Evolutionary conservation across 345 rosid species (phyloP).

Genomic region (Pugionium dolabratum): DNA sequence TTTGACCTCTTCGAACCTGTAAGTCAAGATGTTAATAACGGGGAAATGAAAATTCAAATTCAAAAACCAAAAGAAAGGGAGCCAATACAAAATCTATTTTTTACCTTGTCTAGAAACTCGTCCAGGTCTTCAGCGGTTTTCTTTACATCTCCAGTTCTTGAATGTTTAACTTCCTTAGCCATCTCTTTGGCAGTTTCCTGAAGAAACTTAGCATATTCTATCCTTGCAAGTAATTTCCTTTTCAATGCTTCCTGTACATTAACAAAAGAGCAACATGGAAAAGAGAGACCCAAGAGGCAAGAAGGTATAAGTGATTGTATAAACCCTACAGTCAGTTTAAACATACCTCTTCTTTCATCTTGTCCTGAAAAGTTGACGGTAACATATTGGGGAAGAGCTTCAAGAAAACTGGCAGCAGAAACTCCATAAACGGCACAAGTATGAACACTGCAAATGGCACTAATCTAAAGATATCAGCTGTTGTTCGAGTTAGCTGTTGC

Average conservation of each 20-base stretch:
- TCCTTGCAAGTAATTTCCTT: slow-evolving; percentile 63
- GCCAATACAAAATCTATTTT: slow-evolving; percentile 23
- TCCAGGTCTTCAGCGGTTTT: slow-evolving; percentile 74
- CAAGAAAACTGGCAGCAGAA: slow-evolving; percentile 67
- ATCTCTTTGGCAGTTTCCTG: slow-evolving; percentile 88
- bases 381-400: slow-evolving; percentile 77
- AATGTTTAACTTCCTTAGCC: slow-evolving; percentile 87
- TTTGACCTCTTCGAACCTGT: slow-evolving; percentile 69
- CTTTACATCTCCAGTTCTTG: slow-evolving; percentile 69
- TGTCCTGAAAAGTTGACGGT: slow-evolving; percentile 82
- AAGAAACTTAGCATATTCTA: slow-evolving; percentile 78
- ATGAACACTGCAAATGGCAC: slow-evolving; percentile 84
- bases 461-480: slow-evolving; percentile 88
- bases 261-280: slow-evolving; percentile 24
- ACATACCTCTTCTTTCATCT: slow-evolving; percentile 74
- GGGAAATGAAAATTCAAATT: neutral
- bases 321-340: slow-evolving; percentile 7
- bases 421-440: slow-evolving; percentile 77
- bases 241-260: slow-evolving; percentile 66
- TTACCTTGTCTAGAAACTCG: slow-evolving; percentile 60
- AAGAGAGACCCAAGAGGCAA: slow-evolving; percentile 19
- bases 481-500: slow-evolving; percentile 87
- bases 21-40: slow-evolving; percentile 5
- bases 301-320: slow-evolving; percentile 13
- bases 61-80: slow-evolving; percentile 2